Base-by-base conservation (phyloP, 192 early-diverging fungal genomes). In the Mortierella hygrophila region DNA sequence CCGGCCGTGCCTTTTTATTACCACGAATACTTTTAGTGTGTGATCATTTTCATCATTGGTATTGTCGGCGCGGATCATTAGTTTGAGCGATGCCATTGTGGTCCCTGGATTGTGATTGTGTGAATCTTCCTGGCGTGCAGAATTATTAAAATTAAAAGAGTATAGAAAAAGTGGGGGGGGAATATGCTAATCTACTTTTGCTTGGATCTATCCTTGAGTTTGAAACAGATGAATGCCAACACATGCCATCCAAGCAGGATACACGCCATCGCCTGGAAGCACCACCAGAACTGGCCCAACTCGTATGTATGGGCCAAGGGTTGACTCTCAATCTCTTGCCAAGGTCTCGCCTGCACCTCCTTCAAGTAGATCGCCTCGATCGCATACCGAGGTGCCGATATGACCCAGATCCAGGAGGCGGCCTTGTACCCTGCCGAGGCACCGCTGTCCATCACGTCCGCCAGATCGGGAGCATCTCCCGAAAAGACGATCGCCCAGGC, bases 341-440 rank as follows among this genome's bases (percentile, higher is more conserved):
- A 91, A 5, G 75, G 70, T 60, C 87, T 46, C 8, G 90, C 88
- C 20, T 81, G 57, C 15, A 93, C 72, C 74, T 94, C 93, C 52
- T 88, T 83, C 55, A 94, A 68, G 69, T 90, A 94, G 20, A 90
- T 84, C 21, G 93, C 90, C 68, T 94, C 93, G 75, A 94, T 91
- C 4, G 90, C 90, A 87, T 91, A 94, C 35, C 93, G 85, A 21
- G 92, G 93, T 4, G 93, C 92, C 26, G 92, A 93, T 11, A 92
- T 78, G 13, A 76, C 49, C 93, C 93, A 94, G 13, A 94, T 70
- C 90, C 91, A 94, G 16, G 75, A 52, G 42, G 93, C 52, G 1
- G 80, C 63, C 35, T 47, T 80, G 65, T 87, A 90, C 9, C 77
- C 75, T 15, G 35, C 72, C 20, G 75, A 77, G 11, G 78, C 83